Conservation (phyloP, 129 eudicot species). For the Ambrosia trifida region DNA sequence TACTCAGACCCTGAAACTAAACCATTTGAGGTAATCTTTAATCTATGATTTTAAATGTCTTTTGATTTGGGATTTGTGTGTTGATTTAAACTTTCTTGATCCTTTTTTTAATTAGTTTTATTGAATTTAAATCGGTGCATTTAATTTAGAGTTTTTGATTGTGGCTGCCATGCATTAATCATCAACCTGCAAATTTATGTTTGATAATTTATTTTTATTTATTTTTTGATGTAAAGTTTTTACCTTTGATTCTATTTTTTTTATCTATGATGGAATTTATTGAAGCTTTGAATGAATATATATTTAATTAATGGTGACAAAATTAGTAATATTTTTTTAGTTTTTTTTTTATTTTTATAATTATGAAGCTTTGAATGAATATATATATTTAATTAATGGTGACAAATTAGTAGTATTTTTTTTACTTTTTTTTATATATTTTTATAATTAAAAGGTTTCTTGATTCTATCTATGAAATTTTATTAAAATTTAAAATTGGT, state of each 20-base stretch:
- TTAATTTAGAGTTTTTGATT: not conserved
- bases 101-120: too few species aligned
- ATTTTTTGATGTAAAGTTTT: too few species aligned
- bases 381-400: too few species aligned
- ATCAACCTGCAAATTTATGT: too few species aligned
- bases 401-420: not conserved
- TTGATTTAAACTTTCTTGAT: not conserved
- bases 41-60: not conserved
- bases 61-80: not conserved
- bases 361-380: too few species aligned
- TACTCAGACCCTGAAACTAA: constrained; percentile 56
- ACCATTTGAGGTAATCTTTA: constrained; percentile 44
- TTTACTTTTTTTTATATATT: not conserved
- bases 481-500: too few species aligned
- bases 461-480: not conserved
- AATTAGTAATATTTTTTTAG: too few species aligned
- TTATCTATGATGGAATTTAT: not conserved
- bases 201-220: too few species aligned
- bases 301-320: not conserved
- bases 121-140: too few species aligned
- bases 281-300: too few species aligned
- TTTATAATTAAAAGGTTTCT: not conserved
- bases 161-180: not conserved
- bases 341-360: too few species aligned
- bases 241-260: not conserved